Evolutionary conservation across 306 rosid genomes (phyloP).

Genomic region (Lathyrus tuberosus): DNA sequence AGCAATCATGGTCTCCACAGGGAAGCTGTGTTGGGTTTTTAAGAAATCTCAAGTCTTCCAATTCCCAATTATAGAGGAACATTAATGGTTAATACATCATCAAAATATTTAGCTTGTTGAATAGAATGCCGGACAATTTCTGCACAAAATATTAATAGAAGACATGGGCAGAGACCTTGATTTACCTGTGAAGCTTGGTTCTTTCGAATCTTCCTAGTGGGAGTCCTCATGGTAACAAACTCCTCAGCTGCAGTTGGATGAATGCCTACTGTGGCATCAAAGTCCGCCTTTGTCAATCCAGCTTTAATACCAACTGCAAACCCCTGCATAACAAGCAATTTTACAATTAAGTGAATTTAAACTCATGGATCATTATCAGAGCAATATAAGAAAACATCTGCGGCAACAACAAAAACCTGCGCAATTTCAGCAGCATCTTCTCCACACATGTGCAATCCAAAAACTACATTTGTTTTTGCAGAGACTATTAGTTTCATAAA

Average conservation of each 20-base stretch:
- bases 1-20: not conserved
- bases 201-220: conserved; percentile 73
- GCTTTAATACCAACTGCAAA: conserved; percentile 95
- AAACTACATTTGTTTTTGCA: conserved; percentile 72
- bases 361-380: conserved; percentile 28
- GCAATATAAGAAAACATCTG: conserved; percentile 25
- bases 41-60: not conserved
- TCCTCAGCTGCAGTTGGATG: conserved; percentile 98
- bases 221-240: conserved; percentile 89
- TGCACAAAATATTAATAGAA: conserved; percentile 34
- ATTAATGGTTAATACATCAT: not conserved
- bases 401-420: conserved; percentile 64
- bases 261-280: conserved; percentile 87
- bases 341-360: conserved; percentile 32
- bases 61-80: conserved; percentile 25
- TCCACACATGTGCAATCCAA: conserved; percentile 95
- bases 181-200: conserved; percentile 66
- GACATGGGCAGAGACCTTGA: conserved; percentile 25
- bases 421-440: conserved; percentile 90
- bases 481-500: conserved; percentile 89
- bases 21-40: not conserved
- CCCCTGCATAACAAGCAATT: conserved; percentile 60
- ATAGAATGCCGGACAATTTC: conserved; percentile 3
- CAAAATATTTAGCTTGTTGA: not conserved
- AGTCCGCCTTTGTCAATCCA: conserved; percentile 89